Percentiles rank a stretch among this genome's conserved stretches.
phyloP scores from a whole-genome alignment of 2,329 filamentous ascomycete genomes.

The Canariomyces notabilis region DNA sequence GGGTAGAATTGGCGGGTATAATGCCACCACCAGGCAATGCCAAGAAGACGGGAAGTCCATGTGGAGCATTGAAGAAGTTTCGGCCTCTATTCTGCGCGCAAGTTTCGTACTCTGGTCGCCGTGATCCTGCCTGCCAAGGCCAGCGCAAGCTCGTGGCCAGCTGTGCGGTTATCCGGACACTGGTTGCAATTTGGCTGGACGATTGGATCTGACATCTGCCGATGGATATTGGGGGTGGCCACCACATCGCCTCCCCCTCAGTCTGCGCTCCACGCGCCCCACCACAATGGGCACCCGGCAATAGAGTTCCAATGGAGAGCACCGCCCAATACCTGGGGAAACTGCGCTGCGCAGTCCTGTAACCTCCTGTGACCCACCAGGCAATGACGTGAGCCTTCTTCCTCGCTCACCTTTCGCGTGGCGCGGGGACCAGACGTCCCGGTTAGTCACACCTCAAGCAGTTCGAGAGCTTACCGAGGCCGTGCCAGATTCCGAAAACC shows the following conservation, averaged over 20 bases:
- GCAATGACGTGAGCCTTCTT: conserved; percentile 9
- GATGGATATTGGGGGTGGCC: conserved; percentile 18
- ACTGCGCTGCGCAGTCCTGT: no score
- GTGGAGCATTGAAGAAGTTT: conserved; percentile 1
- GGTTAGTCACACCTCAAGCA: not conserved
- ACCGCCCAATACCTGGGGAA: not conserved
- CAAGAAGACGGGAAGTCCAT: conserved; percentile 5
- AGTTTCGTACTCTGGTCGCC: no score
- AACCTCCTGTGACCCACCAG: not conserved
- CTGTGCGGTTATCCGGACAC: not conserved
- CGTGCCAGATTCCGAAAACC: no score
- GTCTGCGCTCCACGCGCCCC: conserved; percentile 16
- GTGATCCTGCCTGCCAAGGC: conserved; percentile 3
- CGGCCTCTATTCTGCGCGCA: not conserved
- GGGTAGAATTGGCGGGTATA: no score
- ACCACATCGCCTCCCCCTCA: conserved; percentile 17
- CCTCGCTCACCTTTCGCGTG: not conserved
- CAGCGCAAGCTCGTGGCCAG: conserved; percentile 1
- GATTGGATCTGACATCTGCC: conserved; percentile 28
- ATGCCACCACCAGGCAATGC: not conserved
- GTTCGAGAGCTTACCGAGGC: not conserved
- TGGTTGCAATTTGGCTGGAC: conserved; percentile 6
- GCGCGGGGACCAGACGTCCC: no score
- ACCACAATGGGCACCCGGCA: conserved; percentile 19
- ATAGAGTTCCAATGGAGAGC: conserved; percentile 16